Conservation (phyloP, 2,329 filamentous ascomycete species). For the Fusarium sp. region DNA sequence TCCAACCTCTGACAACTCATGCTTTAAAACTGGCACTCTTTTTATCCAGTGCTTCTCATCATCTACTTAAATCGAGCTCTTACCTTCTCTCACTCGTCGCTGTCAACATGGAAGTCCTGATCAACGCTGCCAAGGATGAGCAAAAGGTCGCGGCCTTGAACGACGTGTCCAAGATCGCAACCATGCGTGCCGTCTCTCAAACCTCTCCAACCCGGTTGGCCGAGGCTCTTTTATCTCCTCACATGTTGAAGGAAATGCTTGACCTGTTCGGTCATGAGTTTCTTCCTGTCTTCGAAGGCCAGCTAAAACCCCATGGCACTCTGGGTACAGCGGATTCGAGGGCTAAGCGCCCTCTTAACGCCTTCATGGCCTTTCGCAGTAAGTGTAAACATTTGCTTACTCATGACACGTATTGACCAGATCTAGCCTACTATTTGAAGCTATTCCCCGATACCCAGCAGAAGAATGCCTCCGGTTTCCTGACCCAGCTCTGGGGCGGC, state of each 20-base stretch:
- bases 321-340: not conserved
- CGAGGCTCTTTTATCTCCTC: not conserved
- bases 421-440: conserved; percentile 56
- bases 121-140: not conserved
- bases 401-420: not conserved
- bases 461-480: conserved; percentile 61
- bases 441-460: conserved; percentile 59
- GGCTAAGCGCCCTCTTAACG: conserved; percentile 45
- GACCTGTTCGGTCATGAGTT: conserved; percentile 8
- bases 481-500: conserved; percentile 59
- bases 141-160: not conserved
- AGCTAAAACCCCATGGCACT: not conserved
- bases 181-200: not conserved
- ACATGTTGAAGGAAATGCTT: not conserved
- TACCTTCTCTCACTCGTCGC: not conserved
- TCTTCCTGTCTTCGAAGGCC: not conserved
- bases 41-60: not conserved
- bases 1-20: not conserved
- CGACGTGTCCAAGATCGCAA: not conserved
- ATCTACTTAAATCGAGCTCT: not conserved
- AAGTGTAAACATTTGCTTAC: not conserved
- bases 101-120: not conserved
- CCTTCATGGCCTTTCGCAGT: conserved; percentile 49
- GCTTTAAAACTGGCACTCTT: not conserved
- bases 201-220: not conserved